Evolutionary conservation across 129 eudicot species (phyloP).

Genomic region (Escallonia rubra): DNA sequence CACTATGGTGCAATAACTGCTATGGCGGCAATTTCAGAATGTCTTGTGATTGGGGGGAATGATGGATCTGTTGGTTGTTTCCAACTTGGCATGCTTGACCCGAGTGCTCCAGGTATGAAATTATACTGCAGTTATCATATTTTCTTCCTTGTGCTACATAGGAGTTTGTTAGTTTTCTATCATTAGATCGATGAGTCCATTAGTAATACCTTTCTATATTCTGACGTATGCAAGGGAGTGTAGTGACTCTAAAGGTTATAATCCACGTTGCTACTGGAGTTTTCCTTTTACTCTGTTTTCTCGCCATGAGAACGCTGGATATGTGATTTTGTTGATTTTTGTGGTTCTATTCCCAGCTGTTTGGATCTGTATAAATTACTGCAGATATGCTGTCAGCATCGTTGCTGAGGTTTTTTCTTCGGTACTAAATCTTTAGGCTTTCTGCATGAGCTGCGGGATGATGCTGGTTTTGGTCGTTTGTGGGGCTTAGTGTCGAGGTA

Average conservation of each 20-base stretch:
- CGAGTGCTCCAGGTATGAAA: conserved; percentile 56
- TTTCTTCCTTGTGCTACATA: background rate
- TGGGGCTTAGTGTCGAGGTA: conserved; percentile 95
- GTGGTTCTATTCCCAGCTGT: background rate
- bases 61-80: conserved; percentile 76
- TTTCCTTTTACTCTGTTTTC: background rate
- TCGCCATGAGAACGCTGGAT: background rate
- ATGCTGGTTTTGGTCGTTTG: conserved; percentile 77
- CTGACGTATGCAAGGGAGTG: conserved; percentile 2
- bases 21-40: conserved; percentile 61
- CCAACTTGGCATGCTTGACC: conserved; percentile 67
- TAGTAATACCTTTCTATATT: background rate
- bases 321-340: background rate
- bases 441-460: conserved; percentile 72
- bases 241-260: background rate
- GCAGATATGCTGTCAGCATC: background rate
- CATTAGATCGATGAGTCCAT: background rate
- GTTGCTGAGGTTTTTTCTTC: conserved; percentile 13
- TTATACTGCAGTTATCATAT: background rate
- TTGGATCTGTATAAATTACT: background rate
- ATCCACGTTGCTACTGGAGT: conserved; percentile 1
- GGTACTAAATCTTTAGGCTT: conserved; percentile 43
- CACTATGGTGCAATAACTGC: conserved; percentile 59
- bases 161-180: background rate
- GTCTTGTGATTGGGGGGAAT: conserved; percentile 67